These are phyloP conservation scores for Aureobasidium melanogenum DNA, from an alignment of 2,329 filamentous ascomycete species.

Conservation along the genomic window DNA sequence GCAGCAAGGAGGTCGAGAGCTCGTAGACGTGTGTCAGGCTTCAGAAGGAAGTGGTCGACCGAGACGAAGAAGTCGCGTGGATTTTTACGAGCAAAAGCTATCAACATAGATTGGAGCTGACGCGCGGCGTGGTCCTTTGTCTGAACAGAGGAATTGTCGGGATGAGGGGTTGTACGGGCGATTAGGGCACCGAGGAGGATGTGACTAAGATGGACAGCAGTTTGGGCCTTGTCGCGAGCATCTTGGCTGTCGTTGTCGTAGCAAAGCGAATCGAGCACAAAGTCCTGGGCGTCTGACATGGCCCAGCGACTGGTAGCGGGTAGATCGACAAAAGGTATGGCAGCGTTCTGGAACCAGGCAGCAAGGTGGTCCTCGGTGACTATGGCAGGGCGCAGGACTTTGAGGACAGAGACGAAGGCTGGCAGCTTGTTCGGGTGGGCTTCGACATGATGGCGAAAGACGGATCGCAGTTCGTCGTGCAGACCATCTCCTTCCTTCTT, in stretches of 20 bases:
- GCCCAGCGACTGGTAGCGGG: constrained; percentile 54
- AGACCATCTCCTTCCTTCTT: constrained; percentile 59
- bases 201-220: constrained; percentile 45
- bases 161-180: constrained; percentile 30
- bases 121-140: constrained; percentile 36
- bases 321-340: constrained; percentile 48
- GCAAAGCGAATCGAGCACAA: constrained; percentile 55
- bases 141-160: constrained; percentile 25
- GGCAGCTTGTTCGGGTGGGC: constrained; percentile 49
- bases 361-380: constrained; percentile 53
- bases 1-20: constrained; percentile 60
- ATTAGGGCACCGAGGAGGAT: constrained; percentile 41
- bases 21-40: constrained; percentile 54
- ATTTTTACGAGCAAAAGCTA: constrained; percentile 55
- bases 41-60: constrained; percentile 57
- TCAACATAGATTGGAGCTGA: constrained; percentile 45
- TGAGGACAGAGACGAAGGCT: constrained; percentile 60
- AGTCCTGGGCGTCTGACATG: constrained; percentile 55
- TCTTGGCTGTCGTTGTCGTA: constrained; percentile 52
- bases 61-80: constrained; percentile 60
- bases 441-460: constrained; percentile 58
- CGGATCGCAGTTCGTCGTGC: constrained; percentile 60
- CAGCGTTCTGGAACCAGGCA: constrained; percentile 62
- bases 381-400: constrained; percentile 55
- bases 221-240: constrained; percentile 34